Conservation (phyloP, 768 basidiomycete species). For the Termitomyces bulborhizus region DNA sequence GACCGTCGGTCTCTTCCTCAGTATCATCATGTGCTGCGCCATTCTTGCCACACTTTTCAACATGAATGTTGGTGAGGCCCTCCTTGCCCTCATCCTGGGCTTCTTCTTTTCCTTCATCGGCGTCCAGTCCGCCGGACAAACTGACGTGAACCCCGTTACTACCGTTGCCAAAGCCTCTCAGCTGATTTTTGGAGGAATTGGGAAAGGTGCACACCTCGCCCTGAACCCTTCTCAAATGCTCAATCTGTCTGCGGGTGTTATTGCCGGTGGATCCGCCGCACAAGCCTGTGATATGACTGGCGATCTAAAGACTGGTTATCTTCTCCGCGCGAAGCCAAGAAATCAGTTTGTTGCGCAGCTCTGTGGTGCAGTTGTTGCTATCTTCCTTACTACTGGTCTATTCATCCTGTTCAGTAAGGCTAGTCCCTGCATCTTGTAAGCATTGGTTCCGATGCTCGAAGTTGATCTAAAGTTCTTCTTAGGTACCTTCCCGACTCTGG, state of each 20-base stretch:
- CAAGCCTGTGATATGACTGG: slow-evolving; percentile 62
- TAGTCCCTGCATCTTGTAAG: slow-evolving; percentile 53
- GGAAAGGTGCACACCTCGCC: slow-evolving; percentile 36
- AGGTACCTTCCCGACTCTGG: slow-evolving; percentile 23
- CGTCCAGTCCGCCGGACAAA: slow-evolving; percentile 53
- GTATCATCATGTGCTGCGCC: slow-evolving; percentile 42
- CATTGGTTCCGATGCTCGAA: background rate
- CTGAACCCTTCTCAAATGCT: slow-evolving; percentile 32
- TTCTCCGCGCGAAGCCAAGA: slow-evolving; percentile 55
- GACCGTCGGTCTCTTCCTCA: slow-evolving; percentile 40
- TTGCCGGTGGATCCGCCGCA: slow-evolving; percentile 49
- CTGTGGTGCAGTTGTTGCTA: slow-evolving; percentile 49
- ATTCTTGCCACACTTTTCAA: slow-evolving; percentile 49
- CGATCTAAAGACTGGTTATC: slow-evolving; percentile 66
- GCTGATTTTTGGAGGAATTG: slow-evolving; percentile 58
- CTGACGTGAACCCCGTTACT: slow-evolving; percentile 57
- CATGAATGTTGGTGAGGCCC: slow-evolving; percentile 52
- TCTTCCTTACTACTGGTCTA: slow-evolving; percentile 53
- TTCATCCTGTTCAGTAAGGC: slow-evolving; percentile 60
- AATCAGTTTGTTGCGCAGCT: slow-evolving; percentile 61
- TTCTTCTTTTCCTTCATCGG: slow-evolving; percentile 67
- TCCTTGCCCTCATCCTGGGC: slow-evolving; percentile 51
- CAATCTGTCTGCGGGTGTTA: slow-evolving; percentile 47
- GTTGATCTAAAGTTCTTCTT: background rate
- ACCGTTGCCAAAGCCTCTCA: slow-evolving; percentile 60